Base-by-base conservation (phyloP, 768 basidiomycete species). In the Rubroboletus satanas region DNA sequence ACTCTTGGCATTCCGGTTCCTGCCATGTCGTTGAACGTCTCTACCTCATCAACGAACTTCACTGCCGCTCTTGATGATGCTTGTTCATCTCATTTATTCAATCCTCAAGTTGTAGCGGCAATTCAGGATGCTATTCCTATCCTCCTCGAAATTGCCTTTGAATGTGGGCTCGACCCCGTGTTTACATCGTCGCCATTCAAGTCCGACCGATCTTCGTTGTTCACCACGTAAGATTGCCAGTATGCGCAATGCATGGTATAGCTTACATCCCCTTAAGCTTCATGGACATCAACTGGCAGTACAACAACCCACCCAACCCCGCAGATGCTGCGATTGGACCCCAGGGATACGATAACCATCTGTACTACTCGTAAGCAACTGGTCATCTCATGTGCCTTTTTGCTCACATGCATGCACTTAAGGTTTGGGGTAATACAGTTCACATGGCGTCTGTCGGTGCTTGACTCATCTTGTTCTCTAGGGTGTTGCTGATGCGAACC, bases 231-330 rank as follows among this genome's bases (percentile, higher is more conserved):
- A 58, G 72, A 56, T 32, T 18, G 18, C 2, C 2, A 18, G 9
- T 48, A n/a, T 39, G 8, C 47, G 23, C 38, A 50, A 42, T 8
- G 38, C 45, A 32, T 14, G 11, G 17, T 51, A 35, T 12, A 23
- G 9, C 38, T 65, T 29, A 67, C 28, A 5, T 45, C 18, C 7
- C n/a, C 4, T 28, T 6, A 59, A 91, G 88, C 60, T 90, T 90
- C 66, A 90, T 90, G 88, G 88, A 92, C 59, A 63, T 87, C 45
- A 83, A 81, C 55, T 92, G 90, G 90, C 90, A 92, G 63, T 69
- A 75, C 66, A 77, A 85, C 62, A 77, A 81, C 68, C 86, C 83
- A 17, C 12, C 86, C 6, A 92, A 92, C 63, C 90, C 90, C 14
- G 82, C 84, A 7, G 75, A 82, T 47, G 88, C 84, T 26, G 77